Evolutionary conservation across 257 asterid genomes (phyloP).

Genomic region (Rehmannia glutinosa): DNA sequence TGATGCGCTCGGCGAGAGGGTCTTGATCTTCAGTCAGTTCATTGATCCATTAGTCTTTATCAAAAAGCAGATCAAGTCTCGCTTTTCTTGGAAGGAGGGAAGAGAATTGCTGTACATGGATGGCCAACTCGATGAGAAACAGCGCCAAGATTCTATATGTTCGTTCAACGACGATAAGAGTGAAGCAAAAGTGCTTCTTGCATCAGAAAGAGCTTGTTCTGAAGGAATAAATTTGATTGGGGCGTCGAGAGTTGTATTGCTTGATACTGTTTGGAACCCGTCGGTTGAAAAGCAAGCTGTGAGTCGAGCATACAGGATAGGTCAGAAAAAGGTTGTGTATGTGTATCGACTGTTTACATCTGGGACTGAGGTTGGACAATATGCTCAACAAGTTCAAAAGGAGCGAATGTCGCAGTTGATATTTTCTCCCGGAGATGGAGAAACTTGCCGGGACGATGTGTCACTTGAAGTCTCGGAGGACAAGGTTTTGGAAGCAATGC

Average conservation of each 20-base stretch:
- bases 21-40: conserved; percentile 59
- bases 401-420: conserved; percentile 41
- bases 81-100: conserved; percentile 41
- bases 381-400: conserved; percentile 30
- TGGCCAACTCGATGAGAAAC: conserved; percentile 31
- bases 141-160: conserved; percentile 37
- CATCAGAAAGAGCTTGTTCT: conserved; percentile 50
- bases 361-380: conserved; percentile 37
- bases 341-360: conserved; percentile 49
- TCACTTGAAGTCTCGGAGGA: conserved; percentile 11
- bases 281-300: conserved; percentile 59
- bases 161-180: conserved; percentile 38
- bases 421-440: conserved; percentile 26
- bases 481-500: conserved; percentile 39
- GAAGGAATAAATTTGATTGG: conserved; percentile 61
- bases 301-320: conserved; percentile 54
- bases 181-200: conserved; percentile 56
- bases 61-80: conserved; percentile 23
- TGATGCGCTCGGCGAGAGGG: conserved; percentile 45
- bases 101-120: conserved; percentile 47
- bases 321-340: conserved; percentile 46
- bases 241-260: conserved; percentile 50
- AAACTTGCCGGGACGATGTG: not conserved
- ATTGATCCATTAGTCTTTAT: conserved; percentile 33
- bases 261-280: conserved; percentile 68